Conservation (phyloP, 139 green algal species). For the Diplosphaera chodatii region DNA sequence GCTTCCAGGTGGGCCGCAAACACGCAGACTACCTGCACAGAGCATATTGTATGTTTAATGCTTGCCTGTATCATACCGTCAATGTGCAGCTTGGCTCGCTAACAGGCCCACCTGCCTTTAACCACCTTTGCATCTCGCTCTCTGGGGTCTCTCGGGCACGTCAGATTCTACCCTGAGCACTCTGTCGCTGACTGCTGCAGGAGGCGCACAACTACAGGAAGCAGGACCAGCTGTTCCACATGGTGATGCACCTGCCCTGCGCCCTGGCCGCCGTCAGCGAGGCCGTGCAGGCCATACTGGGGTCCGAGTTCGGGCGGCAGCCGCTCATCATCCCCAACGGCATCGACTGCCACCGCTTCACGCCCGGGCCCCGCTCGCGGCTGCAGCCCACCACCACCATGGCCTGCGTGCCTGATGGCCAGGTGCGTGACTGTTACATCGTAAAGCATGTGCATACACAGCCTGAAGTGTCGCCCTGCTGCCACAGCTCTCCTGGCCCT, state of each 20-base stretch:
- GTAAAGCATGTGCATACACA: too few relatives aligned
- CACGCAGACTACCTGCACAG: too few relatives aligned
- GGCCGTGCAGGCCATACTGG: conserved; percentile 46
- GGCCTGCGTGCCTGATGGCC: background rate
- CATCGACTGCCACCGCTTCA: conserved; percentile 54
- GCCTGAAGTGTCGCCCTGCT: too few relatives aligned
- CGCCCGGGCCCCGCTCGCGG: conserved; percentile 11
- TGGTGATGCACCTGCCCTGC: conserved; percentile 55
- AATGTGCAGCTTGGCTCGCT: too few relatives aligned
- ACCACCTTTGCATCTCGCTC: too few relatives aligned
- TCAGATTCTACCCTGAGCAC: too few relatives aligned
- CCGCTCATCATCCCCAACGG: conserved; percentile 53
- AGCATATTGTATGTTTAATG: too few relatives aligned
- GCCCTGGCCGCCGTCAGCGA: conserved; percentile 48
- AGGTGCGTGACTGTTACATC: background rate
- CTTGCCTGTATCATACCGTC: too few relatives aligned
- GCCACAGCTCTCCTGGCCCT: too few relatives aligned
- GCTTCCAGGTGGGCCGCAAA: conserved; percentile 30
- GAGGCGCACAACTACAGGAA: conserved; percentile 18
- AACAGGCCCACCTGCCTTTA: too few relatives aligned
- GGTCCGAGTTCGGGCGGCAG: conserved; percentile 48
- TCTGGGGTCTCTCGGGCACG: too few relatives aligned
- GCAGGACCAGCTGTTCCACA: conserved; percentile 60
- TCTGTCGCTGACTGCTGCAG: background rate
- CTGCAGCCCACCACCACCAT: conserved; percentile 5